Evolutionary conservation across 2,329 filamentous ascomycete genomes (phyloP).

Genomic region (Iodosphaeria phyllophila): DNA sequence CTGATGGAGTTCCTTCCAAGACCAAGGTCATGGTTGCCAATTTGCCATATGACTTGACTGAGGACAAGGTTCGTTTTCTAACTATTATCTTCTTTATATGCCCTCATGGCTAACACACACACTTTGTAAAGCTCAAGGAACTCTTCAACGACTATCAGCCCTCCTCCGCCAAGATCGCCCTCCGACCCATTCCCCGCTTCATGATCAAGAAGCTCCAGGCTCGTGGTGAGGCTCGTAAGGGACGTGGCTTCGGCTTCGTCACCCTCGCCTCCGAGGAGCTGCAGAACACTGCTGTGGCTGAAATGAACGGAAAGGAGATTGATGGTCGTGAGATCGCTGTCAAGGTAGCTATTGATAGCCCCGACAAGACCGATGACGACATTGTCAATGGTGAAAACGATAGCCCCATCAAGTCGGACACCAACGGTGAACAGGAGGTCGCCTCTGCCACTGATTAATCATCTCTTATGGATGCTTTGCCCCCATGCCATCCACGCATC

Average conservation of each 20-base stretch:
- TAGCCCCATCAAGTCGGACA: conserved; percentile 24
- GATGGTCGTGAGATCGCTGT: conserved; percentile 98
- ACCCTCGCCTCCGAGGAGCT: conserved; percentile 87
- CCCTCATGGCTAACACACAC: no score
- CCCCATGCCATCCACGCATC: no score
- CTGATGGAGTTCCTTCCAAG: conserved; percentile 95
- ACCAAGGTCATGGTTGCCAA: conserved; percentile 99
- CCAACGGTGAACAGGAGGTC: conserved; percentile 20
- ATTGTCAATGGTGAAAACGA: no score
- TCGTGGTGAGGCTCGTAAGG: conserved; percentile 95
- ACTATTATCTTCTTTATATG: background rate
- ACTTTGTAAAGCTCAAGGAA: conserved; percentile 63
- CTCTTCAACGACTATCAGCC: conserved; percentile 88
- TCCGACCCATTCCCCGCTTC: conserved; percentile 95
- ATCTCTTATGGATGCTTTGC: no score
- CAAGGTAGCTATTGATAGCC: conserved; percentile 99
- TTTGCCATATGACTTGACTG: conserved; percentile 91
- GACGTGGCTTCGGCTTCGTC: conserved; percentile 96
- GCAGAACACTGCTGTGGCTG: conserved; percentile 87
- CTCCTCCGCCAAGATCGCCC: conserved; percentile 91
- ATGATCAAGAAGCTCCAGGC: conserved; percentile 99
- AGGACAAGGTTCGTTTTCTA: conserved; percentile 61
- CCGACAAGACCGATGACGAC: conserved; percentile 90
- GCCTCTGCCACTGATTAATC: conserved; percentile 18
- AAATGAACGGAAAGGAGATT: conserved; percentile 99